Evolutionary conservation across 352 stramenopile species (phyloP).

Genomic region (Phytopythium litorale): DNA sequence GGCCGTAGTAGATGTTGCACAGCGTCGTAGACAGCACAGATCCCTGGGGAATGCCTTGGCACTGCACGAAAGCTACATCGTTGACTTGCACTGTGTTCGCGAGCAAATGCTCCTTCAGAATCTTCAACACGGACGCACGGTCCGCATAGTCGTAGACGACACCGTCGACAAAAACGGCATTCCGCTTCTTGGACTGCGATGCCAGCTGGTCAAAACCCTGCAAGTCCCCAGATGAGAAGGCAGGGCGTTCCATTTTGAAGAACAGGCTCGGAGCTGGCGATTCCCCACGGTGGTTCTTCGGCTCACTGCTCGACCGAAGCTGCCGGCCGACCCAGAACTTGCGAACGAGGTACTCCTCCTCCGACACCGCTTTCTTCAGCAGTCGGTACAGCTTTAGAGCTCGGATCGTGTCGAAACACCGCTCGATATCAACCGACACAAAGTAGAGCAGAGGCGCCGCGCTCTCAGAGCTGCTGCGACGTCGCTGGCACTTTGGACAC

Average conservation of each 20-base stretch:
- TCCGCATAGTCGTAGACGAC: slow-evolving; percentile 76
- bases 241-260: slow-evolving; percentile 60
- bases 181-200: slow-evolving; percentile 30
- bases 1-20: slow-evolving; percentile 79
- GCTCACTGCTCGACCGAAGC: slow-evolving; percentile 13
- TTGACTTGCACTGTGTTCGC: slow-evolving; percentile 54
- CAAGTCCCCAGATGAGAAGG: slow-evolving; percentile 49
- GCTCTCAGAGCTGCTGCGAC: not conserved
- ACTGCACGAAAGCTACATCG: slow-evolving; percentile 45
- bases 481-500: slow-evolving; percentile 27
- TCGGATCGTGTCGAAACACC: slow-evolving; percentile 80
- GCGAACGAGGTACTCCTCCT: slow-evolving; percentile 75
- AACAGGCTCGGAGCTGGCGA: slow-evolving; percentile 13
- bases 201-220: slow-evolving; percentile 48
- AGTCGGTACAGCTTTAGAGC: slow-evolving; percentile 58
- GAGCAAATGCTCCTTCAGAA: slow-evolving; percentile 67
- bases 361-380: slow-evolving; percentile 51
- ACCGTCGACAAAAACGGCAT: slow-evolving; percentile 62
- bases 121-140: slow-evolving; percentile 35
- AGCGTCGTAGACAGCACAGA: slow-evolving; percentile 78
- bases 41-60: slow-evolving; percentile 73
- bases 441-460: slow-evolving; percentile 34
- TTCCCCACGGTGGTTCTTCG: not conserved
- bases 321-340: slow-evolving; percentile 71
- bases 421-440: slow-evolving; percentile 71